A percentile compares a stretch with the other conserved stretches of the same genome.
Evolutionary conservation across 805 yeast species (phyloP).

Genomic region (Schwanniomyces pseudopolymorphus): DNA sequence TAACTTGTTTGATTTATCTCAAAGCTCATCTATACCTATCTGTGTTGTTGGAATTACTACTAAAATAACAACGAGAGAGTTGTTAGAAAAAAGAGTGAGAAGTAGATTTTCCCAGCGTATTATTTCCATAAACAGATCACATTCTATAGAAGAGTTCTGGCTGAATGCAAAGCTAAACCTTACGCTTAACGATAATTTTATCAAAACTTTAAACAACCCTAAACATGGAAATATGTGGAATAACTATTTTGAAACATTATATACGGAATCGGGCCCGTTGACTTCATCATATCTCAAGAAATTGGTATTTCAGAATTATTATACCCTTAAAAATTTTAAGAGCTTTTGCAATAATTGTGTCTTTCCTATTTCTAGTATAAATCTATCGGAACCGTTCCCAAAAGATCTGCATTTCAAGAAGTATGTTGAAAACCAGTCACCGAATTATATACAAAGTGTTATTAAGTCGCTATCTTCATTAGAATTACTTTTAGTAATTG

Average conservation of each 20-base stretch:
- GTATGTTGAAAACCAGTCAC: conserved; percentile 20
- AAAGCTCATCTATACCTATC: conserved; percentile 65
- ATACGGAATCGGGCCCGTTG: conserved; percentile 14
- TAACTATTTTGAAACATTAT: conserved; percentile 28
- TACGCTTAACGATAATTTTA: conserved; percentile 13
- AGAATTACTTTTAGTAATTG: conserved; percentile 68
- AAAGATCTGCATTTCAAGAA: conserved; percentile 21
- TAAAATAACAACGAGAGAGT: conserved; percentile 72
- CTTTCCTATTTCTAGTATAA: conserved; percentile 39
- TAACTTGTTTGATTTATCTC: conserved; percentile 85
- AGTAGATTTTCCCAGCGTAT: conserved; percentile 84
- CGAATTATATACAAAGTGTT: conserved; percentile 25
- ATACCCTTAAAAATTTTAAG: conserved; percentile 58
- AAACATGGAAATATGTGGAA: conserved; percentile 46
- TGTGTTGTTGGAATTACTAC: conserved; percentile 80
- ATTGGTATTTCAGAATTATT: conserved; percentile 40
- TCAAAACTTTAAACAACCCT: conserved; percentile 12
- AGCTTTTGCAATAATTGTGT: conserved; percentile 45
- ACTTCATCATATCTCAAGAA: conserved; percentile 13
- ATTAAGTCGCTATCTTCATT: conserved; percentile 55
- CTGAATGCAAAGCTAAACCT: conserved; percentile 45
- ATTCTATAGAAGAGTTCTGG: conserved; percentile 50
- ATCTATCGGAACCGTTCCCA: conserved; percentile 20
- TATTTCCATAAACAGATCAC: conserved; percentile 56
- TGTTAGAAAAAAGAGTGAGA: conserved; percentile 86